Percentiles rank a stretch among this genome's conserved stretches.
phyloP scores from a whole-genome alignment of 1,284 basidiomycete genomes.

The Omphalotus olearius region DNA sequence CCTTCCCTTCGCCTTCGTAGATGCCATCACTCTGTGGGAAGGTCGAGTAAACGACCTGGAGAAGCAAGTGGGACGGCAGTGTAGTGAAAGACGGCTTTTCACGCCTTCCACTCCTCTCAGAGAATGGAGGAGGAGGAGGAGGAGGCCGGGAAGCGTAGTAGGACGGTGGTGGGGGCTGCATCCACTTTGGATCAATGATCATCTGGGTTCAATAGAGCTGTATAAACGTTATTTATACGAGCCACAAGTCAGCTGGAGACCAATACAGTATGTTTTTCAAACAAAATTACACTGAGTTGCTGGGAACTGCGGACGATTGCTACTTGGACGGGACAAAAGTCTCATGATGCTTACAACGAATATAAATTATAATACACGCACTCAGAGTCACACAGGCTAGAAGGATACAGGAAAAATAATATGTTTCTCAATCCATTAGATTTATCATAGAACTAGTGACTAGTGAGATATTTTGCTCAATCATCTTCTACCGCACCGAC shows the following conservation, averaged over 20 bases:
- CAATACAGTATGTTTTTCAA: no score
- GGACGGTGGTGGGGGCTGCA: slow-evolving; percentile 17
- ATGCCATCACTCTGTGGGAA: slow-evolving; percentile 34
- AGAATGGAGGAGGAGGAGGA: background rate
- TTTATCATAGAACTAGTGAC: background rate
- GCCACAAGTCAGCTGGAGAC: no score
- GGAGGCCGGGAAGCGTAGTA: slow-evolving; percentile 18
- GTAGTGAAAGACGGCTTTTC: slow-evolving; percentile 25
- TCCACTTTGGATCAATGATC: slow-evolving; percentile 15
- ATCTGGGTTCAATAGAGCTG: slow-evolving; percentile 1
- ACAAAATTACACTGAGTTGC: no score
- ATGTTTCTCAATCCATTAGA: no score
- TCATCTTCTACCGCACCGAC: slow-evolving; percentile 35
- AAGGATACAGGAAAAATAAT: no score
- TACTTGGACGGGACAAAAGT: no score
- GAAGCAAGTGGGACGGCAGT: slow-evolving; percentile 45
- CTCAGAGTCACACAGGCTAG: no score
- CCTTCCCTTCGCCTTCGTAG: slow-evolving; percentile 29
- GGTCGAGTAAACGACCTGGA: slow-evolving; percentile 47
- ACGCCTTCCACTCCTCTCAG: background rate
- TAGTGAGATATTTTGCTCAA: slow-evolving; percentile 16
- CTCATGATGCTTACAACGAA: no score
- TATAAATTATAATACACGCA: no score
- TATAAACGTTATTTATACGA: slow-evolving; percentile 9
- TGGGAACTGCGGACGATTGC: no score